Base-by-base conservation (phyloP, 2,329 filamentous ascomycete genomes). In the Colletotrichum sp. region DNA sequence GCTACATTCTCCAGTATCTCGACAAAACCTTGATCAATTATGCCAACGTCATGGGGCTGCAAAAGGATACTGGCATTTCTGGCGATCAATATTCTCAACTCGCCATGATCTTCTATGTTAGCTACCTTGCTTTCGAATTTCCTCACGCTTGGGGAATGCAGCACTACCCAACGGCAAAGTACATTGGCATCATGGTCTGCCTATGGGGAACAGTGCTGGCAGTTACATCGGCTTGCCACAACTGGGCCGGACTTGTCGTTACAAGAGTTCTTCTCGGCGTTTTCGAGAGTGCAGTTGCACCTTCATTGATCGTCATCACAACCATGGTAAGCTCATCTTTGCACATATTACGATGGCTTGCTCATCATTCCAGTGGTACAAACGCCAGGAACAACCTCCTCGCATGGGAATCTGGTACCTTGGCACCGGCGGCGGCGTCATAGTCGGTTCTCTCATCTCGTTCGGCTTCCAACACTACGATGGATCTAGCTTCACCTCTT, bases 321-420 rank as follows among this genome's bases (percentile, higher is more conserved):
- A 83, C 83, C 5, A 86, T 88, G 79, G 72, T 67, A 38, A n/a
- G 10, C 38, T 26, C 1, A 18, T 16, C 8, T n/a, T 4, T 15
- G 1, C 28, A 6, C 13, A 6, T n/a, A 18, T 3, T 7, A 21
- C 15, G 8, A 24, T 15, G 9, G 6, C 16, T 32, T 58, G 21
- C 63, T 10, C 7, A 28, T 4, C 6, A 4, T 8, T 16, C 6
- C 21, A 74, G 68, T 90, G 87, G 83, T 89, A 90, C 78, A 80
- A 86, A 2, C 82, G 85, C 1, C 82, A 83, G 55, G 92, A 94
- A 78, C 92, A 94, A 81, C 91, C 92, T 0, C 81, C 92, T 24
- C 87, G 93, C 0, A 88, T 93, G 8, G 91, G 91, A 0, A 88
- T 89, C 15, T 94, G 92, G 92, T 94, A 94, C 78, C 86, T 90